Conservation (phyloP, 176 grass and related monocot genomes). For the Phyllostachys edulis region DNA sequence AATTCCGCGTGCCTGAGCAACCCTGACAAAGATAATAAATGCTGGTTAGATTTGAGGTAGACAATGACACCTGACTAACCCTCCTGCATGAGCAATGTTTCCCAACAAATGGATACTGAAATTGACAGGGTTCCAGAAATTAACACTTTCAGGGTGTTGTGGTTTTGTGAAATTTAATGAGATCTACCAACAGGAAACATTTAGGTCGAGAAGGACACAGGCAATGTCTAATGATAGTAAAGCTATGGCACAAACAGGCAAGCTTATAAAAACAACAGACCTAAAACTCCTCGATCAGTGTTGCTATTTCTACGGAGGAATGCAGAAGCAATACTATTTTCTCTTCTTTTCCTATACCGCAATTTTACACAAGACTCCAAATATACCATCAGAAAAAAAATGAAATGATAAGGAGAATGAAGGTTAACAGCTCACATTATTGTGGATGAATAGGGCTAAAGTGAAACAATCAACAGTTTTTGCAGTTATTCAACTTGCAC, state of each 20-base stretch:
- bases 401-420: background rate
- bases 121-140: constrained; percentile 22
- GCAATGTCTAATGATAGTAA: background rate
- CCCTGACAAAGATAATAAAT: constrained; percentile 21
- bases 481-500: constrained; percentile 25
- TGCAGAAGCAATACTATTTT: background rate
- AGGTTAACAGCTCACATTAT: constrained; percentile 44
- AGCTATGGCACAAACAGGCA: constrained; percentile 2
- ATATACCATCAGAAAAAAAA: background rate
- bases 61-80: constrained; percentile 34
- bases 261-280: background rate
- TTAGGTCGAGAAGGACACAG: background rate
- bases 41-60: constrained; percentile 40
- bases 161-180: constrained; percentile 18
- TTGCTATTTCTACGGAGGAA: background rate
- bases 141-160: background rate
- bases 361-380: background rate
- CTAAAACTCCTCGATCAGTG: background rate
- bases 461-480: background rate
- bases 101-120: constrained; percentile 29
- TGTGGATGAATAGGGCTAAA: background rate
- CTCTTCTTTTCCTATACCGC: background rate
- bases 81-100: constrained; percentile 32
- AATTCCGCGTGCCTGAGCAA: background rate
- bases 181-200: constrained; percentile 3